These are phyloP conservation scores for Pleurotus salmoneostramineus DNA, from an alignment of 768 basidiomycete species.

Conservation along the genomic window DNA sequence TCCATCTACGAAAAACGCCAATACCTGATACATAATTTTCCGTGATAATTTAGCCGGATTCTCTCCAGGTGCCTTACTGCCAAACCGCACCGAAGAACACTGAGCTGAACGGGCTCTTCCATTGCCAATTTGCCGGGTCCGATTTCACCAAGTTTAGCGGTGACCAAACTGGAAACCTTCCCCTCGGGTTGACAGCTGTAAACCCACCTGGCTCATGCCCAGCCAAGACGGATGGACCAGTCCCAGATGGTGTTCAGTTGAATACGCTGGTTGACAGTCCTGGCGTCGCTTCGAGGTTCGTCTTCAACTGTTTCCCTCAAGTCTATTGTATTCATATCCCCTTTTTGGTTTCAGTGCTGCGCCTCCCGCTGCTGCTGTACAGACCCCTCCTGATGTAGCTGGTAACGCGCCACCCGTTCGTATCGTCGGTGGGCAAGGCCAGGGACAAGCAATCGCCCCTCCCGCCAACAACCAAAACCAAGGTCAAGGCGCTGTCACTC, in stretches of 20 bases:
- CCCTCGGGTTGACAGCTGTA: constrained; percentile 37
- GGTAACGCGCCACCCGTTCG: not conserved
- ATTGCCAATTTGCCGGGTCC: constrained; percentile 43
- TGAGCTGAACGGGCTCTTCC: constrained; percentile 51
- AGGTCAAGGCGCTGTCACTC: not conserved
- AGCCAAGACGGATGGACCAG: constrained; percentile 35
- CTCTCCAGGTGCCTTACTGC: constrained; percentile 45
- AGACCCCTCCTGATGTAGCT: not conserved
- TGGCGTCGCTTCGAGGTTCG: constrained; percentile 10
- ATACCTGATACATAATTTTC: not conserved
- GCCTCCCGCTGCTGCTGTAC: not conserved
- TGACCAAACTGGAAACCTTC: constrained; percentile 39
- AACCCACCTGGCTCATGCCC: constrained; percentile 44
- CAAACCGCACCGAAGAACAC: constrained; percentile 42
- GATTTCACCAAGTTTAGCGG: constrained; percentile 38
- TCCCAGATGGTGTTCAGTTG: constrained; percentile 42
- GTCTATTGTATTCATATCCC: not conserved
- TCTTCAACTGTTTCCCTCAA: not conserved
- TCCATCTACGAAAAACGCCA: not conserved
- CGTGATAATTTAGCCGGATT: constrained; percentile 30
- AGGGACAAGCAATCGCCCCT: too few species aligned
- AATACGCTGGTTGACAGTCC: constrained; percentile 33
- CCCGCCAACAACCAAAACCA: not conserved
- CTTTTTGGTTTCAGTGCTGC: not conserved
- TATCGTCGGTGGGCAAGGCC: not conserved